phyloP scores from a whole-genome alignment of 1,139 yeast species.

The Martiniozyma asiatica region DNA sequence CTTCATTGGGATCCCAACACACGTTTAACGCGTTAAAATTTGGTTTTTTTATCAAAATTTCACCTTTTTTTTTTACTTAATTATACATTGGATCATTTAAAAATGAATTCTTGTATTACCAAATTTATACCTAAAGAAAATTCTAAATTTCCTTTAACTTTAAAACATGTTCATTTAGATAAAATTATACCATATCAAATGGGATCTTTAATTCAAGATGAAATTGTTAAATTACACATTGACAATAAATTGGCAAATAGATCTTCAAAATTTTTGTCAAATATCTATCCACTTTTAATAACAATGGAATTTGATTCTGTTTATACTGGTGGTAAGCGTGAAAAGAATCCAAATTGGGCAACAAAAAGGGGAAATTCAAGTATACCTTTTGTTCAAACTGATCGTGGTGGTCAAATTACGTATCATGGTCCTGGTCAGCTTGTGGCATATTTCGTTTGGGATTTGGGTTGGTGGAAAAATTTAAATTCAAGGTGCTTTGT shows the following conservation, averaged over 20 bases:
- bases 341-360: constrained; percentile 29
- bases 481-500: constrained; percentile 71
- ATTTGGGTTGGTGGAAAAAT: constrained; percentile 46
- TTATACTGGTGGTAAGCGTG: constrained; percentile 82
- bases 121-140: too few relatives aligned
- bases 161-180: constrained; percentile 55
- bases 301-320: constrained; percentile 78
- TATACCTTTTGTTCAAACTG: constrained; percentile 73
- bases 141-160: constrained; percentile 4
- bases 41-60: too few relatives aligned
- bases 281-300: constrained; percentile 30
- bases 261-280: constrained; percentile 8
- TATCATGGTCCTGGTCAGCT: constrained; percentile 96
- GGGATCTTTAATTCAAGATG: constrained; percentile 55
- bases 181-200: constrained; percentile 40
- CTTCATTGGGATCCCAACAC: constrained; percentile 18
- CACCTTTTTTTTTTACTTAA: too few relatives aligned
- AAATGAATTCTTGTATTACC: too few relatives aligned
- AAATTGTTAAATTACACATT: constrained; percentile 47
- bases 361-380: constrained; percentile 43
- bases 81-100: too few relatives aligned
- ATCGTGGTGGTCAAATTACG: constrained; percentile 94
- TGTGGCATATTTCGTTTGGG: constrained; percentile 75
- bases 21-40: constrained; percentile 1
- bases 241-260: constrained; percentile 15